A percentile compares a stretch with the other conserved stretches of the same genome.
phyloP scores from a whole-genome alignment of 495 filamentous ascomycete genomes.

The Penicillium diatomitis region DNA sequence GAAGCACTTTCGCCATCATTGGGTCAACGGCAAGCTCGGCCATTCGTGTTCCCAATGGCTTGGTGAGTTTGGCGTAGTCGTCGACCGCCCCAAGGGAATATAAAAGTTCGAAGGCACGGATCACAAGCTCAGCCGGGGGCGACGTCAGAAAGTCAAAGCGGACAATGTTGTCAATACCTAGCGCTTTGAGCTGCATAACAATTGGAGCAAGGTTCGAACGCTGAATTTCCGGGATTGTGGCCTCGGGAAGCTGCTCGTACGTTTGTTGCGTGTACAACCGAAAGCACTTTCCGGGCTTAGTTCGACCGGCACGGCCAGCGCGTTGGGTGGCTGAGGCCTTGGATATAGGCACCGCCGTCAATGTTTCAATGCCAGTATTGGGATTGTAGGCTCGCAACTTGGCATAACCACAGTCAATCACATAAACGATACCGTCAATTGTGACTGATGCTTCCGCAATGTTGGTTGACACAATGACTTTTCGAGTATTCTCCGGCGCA shows the following conservation, averaged over 20 bases:
- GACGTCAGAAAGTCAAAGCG: conserved; percentile 85
- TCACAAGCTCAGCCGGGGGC: conserved; percentile 80
- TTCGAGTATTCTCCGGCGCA: conserved; percentile 73
- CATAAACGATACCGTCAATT: conserved; percentile 87
- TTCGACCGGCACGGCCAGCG: conserved; percentile 84
- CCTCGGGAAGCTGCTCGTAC: conserved; percentile 60
- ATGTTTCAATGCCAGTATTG: conserved; percentile 75
- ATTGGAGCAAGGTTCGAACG: conserved; percentile 85
- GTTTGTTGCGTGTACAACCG: conserved; percentile 79
- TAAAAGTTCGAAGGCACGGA: conserved; percentile 79
- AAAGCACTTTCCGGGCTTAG: conserved; percentile 90
- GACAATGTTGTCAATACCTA: conserved; percentile 92
- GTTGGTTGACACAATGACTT: conserved; percentile 91
- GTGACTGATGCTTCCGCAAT: conserved; percentile 95
- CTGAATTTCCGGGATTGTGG: conserved; percentile 84
- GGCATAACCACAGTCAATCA: conserved; percentile 86
- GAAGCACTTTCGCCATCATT: conserved; percentile 89
- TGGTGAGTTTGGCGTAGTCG: conserved; percentile 83
- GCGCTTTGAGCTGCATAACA: conserved; percentile 86
- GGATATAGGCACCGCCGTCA: conserved; percentile 82
- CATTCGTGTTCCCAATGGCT: conserved; percentile 80
- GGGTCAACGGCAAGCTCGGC: conserved; percentile 91
- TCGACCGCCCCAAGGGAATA: conserved; percentile 87
- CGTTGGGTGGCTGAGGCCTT: conserved; percentile 91
- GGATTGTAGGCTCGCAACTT: conserved; percentile 88